Conservation (phyloP, 129 eudicot genomes). For the Daucus carota region DNA sequence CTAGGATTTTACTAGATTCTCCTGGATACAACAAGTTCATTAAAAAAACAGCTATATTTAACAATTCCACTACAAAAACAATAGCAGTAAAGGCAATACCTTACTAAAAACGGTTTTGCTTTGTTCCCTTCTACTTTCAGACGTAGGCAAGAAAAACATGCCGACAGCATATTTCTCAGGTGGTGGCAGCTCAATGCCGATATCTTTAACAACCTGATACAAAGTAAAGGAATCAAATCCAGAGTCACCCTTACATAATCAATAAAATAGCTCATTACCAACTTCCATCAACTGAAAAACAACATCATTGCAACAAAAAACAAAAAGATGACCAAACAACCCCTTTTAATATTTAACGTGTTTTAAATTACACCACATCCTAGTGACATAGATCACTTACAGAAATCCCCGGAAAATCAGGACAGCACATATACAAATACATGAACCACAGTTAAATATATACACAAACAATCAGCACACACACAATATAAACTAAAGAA, state of each 20-base stretch:
- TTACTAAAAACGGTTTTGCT: conserved; percentile 91
- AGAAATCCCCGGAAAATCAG: not conserved
- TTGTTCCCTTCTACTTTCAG: conserved; percentile 70
- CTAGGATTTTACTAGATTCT: not conserved
- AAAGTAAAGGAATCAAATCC: conserved; percentile 1
- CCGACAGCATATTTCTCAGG: conserved; percentile 90
- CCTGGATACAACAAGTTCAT: not conserved
- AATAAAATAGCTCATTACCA: not conserved
- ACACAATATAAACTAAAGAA: not conserved
- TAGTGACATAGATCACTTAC: not conserved
- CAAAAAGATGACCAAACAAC: not conserved
- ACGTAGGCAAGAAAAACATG: conserved; percentile 96
- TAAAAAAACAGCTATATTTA: not conserved
- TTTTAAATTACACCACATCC: not conserved
- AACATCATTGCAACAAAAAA: not conserved
- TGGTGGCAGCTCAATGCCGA: conserved; percentile 85
- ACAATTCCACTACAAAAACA: not conserved
- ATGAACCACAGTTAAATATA: not conserved
- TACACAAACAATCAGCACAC: not conserved
- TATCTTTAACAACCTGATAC: conserved; percentile 65
- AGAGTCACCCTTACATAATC: not conserved
- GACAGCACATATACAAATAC: not conserved
- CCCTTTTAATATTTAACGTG: not conserved
- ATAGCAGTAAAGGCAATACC: conserved; percentile 32
- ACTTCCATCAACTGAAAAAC: not conserved